Evolutionary conservation across 1,284 basidiomycete species (phyloP), one percentile per base, ranked within the genome.

Genomic region (Puccinia coronata): DNA sequence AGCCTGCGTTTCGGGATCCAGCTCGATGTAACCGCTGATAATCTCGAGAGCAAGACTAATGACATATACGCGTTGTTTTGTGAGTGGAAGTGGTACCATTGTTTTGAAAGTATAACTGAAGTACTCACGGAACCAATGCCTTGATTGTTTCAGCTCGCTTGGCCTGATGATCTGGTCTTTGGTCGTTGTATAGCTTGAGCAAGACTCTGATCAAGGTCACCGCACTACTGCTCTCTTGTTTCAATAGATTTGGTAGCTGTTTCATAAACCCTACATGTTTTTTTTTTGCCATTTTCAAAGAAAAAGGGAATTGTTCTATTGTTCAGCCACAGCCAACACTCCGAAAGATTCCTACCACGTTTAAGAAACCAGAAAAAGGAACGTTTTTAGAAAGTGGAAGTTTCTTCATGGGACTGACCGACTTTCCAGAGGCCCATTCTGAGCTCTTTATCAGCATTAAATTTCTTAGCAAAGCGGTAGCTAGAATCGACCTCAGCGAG

Each of bases 341-440:
- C 41, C 34, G 23, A 16, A 73, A n/a, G n/a, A n/a, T n/a, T n/a
- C n/a, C n/a, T n/a, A n/a, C n/a, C n/a, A n/a, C n/a, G n/a, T n/a
- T n/a, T n/a, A n/a, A n/a, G n/a, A n/a, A n/a, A n/a, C n/a, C n/a
- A n/a, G n/a, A n/a, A n/a, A n/a, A n/a, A n/a, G n/a, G n/a, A n/a
- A n/a, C n/a, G n/a, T n/a, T n/a, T n/a, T n/a, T n/a, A n/a, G n/a
- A n/a, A n/a, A n/a, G n/a, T n/a, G n/a, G n/a, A n/a, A n/a, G n/a
- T n/a, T n/a, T n/a, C n/a, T n/a, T n/a, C n/a, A 47, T n/a, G 20
- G 39, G 9, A 74, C 73, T 87, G 82, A 93, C 95, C 96, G 83
- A 99, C 97, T 94, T 97, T 98, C 97, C 97, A 99, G 71, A 99
- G 89, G 6, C 93, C 94, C 78, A 95, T 98, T 57, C 97, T 91